phyloP scores from a whole-genome alignment of 192 early-diverging fungal genomes.

The Entomortierella beljakovae region DNA sequence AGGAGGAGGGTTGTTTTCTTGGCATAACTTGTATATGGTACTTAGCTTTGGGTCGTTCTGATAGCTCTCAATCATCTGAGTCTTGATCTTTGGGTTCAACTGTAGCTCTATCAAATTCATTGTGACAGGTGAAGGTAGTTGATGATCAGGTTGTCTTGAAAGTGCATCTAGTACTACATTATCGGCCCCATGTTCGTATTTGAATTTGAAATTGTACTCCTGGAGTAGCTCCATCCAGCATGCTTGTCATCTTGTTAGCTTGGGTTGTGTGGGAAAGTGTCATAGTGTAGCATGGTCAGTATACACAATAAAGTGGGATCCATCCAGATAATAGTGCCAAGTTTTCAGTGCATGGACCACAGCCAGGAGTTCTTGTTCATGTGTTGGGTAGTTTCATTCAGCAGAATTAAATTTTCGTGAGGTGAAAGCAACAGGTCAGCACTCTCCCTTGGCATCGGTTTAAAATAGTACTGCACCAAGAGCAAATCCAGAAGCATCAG shows the following conservation, averaged over 20 bases:
- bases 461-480: conserved; percentile 32
- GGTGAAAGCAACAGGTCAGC: conserved; percentile 34
- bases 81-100: not conserved
- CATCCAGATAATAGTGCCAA: conserved; percentile 19
- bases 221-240: conserved; percentile 12
- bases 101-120: not conserved
- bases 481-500: conserved; percentile 31
- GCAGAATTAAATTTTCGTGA: conserved; percentile 21
- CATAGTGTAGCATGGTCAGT: too few species aligned
- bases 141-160: conserved; percentile 15
- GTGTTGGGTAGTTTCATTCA: too few species aligned
- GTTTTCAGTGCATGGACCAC: conserved; percentile 21
- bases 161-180: conserved; percentile 43
- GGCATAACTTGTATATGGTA: not conserved
- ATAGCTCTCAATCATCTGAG: not conserved
- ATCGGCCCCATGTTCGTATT: conserved; percentile 7
- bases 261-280: conserved; percentile 16
- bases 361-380: too few species aligned
- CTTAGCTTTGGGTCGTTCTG: not conserved
- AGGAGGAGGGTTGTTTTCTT: not conserved
- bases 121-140: not conserved
- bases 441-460: not conserved
- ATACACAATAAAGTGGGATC: conserved; percentile 7
- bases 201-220: conserved; percentile 10
- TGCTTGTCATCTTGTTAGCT: conserved; percentile 16